Conservation (phyloP, 345 rosid species). For the Angophora floribunda region DNA sequence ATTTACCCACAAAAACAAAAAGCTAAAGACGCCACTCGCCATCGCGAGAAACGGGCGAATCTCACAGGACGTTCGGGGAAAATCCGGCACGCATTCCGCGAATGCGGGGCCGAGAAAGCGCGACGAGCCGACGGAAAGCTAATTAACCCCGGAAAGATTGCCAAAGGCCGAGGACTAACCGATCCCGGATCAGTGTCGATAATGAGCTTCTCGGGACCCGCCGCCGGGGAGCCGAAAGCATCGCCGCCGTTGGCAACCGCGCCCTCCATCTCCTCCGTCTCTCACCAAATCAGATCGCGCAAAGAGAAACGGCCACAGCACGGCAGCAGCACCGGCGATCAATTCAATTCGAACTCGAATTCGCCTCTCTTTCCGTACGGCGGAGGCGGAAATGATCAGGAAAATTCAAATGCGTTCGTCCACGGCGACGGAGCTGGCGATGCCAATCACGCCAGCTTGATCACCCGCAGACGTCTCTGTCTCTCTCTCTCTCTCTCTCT, state of each 20-base stretch:
- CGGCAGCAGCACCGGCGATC: neutral
- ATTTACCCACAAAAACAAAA: neutral
- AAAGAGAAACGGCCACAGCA: neutral
- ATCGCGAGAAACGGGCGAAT: neutral
- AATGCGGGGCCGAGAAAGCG: neutral
- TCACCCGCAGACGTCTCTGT: neutral
- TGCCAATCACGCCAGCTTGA: neutral
- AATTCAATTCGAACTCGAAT: neutral
- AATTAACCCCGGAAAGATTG: neutral
- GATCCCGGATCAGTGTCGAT: constrained; percentile 96
- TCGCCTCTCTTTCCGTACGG: neutral
- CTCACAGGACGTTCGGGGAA: neutral
- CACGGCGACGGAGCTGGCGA: too few species aligned
- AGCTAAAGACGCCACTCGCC: neutral
- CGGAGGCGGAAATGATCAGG: neutral
- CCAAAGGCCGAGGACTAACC: constrained; percentile 36
- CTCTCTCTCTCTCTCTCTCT: neutral
- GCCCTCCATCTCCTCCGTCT: neutral
- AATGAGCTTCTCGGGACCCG: constrained; percentile 53
- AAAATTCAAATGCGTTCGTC: neutral
- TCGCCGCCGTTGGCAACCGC: constrained; percentile 1
- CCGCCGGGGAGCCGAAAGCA: constrained; percentile 6
- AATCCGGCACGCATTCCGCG: neutral
- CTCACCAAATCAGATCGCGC: neutral
- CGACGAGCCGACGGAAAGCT: too few species aligned